Evolutionary conservation across 208 protist species (phyloP).

Genomic region (Balamuthia mandrillaris): DNA sequence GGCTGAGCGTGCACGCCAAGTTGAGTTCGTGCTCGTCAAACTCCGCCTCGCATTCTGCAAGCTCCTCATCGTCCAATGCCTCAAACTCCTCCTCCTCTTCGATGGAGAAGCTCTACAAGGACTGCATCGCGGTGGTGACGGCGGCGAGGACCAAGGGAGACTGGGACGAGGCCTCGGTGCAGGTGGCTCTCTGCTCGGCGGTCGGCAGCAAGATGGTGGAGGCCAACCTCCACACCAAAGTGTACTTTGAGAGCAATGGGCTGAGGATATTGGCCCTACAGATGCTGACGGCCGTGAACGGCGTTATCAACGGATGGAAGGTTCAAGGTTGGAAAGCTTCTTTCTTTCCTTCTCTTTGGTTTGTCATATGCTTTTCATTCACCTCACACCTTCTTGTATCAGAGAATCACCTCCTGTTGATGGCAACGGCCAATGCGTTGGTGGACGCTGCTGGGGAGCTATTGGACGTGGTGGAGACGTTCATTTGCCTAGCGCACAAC

Average conservation of each 20-base stretch:
- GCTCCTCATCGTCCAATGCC: too few species aligned
- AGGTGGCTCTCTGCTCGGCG: too few species aligned
- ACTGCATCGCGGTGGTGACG: too few species aligned
- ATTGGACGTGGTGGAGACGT: constrained; percentile 26
- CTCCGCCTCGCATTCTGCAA: too few species aligned
- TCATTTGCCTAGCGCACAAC: constrained; percentile 25
- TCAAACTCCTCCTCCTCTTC: too few species aligned
- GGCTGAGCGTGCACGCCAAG: too few species aligned
- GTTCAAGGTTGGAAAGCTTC: neutral
- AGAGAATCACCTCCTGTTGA: too few species aligned
- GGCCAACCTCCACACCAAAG: constrained; percentile 23
- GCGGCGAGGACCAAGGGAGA: too few species aligned
- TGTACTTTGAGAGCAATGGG: constrained; percentile 34
- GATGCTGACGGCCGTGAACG: neutral
- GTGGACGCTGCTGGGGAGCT: neutral
- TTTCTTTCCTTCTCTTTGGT: neutral
- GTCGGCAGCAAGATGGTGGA: constrained; percentile 32
- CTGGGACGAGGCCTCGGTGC: too few species aligned
- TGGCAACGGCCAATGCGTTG: neutral
- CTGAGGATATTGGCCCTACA: constrained; percentile 19
- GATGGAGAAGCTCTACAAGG: too few species aligned
- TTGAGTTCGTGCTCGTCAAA: too few species aligned
- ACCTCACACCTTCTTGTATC: neutral
- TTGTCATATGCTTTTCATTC: neutral
- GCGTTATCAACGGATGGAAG: neutral